phyloP scores from a whole-genome alignment of 2,329 filamentous ascomycete species.

The Aureobasidium zeae region DNA sequence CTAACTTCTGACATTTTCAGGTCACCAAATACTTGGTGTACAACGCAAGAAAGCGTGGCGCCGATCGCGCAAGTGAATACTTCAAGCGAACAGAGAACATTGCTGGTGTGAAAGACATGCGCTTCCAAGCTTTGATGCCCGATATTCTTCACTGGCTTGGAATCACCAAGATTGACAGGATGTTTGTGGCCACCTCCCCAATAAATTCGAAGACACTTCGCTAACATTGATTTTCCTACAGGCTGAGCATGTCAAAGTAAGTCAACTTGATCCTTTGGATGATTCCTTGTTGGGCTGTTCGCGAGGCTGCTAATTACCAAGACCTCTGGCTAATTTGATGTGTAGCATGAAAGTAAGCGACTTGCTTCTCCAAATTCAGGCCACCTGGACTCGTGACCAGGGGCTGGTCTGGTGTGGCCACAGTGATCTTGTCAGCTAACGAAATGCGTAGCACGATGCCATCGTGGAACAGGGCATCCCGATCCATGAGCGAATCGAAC shows the following conservation, averaged over 20 bases:
- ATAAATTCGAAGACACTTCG: not conserved
- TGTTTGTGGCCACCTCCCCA: conserved; percentile 37
- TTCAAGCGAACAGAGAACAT: conserved; percentile 98
- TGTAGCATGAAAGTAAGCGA: conserved; percentile 5
- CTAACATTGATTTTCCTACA: not conserved
- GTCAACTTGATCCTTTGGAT: conserved; percentile 23
- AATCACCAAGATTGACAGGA: conserved; percentile 96
- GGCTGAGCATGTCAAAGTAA: conserved; percentile 88
- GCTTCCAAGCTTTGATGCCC: conserved; percentile 96
- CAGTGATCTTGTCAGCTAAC: conserved; percentile 30
- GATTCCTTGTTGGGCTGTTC: not conserved
- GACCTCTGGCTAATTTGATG: conserved; percentile 1
- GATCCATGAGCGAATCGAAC: conserved; percentile 80
- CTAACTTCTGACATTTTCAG: not conserved
- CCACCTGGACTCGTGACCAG: not conserved
- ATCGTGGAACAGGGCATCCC: conserved; percentile 80
- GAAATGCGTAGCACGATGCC: conserved; percentile 79
- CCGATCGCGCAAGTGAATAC: conserved; percentile 77
- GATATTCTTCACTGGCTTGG: conserved; percentile 90
- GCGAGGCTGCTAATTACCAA: not conserved
- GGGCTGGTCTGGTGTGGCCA: no score
- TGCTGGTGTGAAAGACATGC: conserved; percentile 91
- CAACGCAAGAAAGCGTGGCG: conserved; percentile 71
- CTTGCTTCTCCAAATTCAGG: not conserved
- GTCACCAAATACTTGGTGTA: conserved; percentile 82